phyloP scores from a whole-genome alignment of 75 land plant species.

The Selaginella tamariscina region DNA sequence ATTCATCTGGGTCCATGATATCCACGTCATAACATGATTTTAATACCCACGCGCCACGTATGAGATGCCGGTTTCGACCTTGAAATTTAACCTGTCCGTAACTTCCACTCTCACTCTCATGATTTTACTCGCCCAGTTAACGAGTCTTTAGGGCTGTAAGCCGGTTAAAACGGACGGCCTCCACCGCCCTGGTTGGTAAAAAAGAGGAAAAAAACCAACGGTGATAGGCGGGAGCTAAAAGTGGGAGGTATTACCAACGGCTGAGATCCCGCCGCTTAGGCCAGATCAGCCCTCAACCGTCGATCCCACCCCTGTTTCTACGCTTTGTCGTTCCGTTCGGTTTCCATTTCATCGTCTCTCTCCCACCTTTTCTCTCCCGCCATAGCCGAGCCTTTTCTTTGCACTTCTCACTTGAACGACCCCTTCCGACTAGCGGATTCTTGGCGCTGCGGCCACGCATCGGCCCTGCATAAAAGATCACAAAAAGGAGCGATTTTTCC shows the following conservation, averaged over 20 bases:
- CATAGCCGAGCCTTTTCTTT: constrained; percentile 1
- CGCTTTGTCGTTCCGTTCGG: constrained; percentile 4
- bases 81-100: no score
- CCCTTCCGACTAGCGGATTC: no score
- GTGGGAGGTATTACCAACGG: neutral
- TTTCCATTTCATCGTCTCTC: neutral
- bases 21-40: neutral
- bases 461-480: no score
- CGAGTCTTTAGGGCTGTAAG: no score
- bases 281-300: neutral
- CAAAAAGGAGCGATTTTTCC: no score
- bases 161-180: neutral
- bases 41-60: neutral
- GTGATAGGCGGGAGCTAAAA: neutral
- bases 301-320: neutral
- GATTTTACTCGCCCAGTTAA: no score
- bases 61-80: neutral
- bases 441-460: neutral
- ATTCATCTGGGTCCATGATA: neutral
- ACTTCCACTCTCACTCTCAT: no score
- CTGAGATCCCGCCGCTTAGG: neutral
- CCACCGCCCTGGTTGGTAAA: neutral
- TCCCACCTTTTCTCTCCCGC: neutral
- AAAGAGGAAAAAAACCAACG: neutral
- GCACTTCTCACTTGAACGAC: neutral